phyloP scores from a whole-genome alignment of 225 moss, liverwort and hornwort species.

The Polytrichum formosum region DNA sequence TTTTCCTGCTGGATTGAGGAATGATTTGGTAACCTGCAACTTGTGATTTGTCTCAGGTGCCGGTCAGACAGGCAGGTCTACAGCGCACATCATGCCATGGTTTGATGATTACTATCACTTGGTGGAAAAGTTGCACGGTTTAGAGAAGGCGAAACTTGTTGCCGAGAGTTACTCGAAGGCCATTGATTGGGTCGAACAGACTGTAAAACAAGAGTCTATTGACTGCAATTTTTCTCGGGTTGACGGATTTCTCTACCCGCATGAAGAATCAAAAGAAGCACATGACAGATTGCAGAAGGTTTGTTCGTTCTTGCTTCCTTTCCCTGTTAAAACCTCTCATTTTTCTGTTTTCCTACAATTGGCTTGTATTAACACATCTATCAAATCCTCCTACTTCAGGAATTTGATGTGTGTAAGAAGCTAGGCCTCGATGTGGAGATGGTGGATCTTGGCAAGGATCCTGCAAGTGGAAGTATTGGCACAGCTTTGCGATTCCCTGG shows the following conservation, averaged over 20 bases:
- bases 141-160: conserved; percentile 25
- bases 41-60: conserved; percentile 17
- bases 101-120: conserved; percentile 48
- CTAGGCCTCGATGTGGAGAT: conserved; percentile 38
- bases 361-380: not conserved
- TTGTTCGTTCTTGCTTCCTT: not conserved
- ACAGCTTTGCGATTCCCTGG: conserved; percentile 34
- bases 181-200: conserved; percentile 42
- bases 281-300: conserved; percentile 16
- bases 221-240: conserved; percentile 34
- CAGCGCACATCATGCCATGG: conserved; percentile 58
- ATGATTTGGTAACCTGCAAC: not conserved
- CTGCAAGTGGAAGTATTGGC: too few species aligned
- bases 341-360: not conserved
- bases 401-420: conserved; percentile 33
- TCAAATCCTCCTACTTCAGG: conserved; percentile 17
- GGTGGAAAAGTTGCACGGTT: conserved; percentile 37
- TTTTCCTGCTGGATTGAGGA: not conserved
- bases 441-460: conserved; percentile 26
- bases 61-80: conserved; percentile 36
- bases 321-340: not conserved
- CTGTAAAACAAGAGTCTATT: conserved; percentile 29
- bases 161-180: conserved; percentile 31
- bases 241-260: conserved; percentile 32
- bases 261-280: conserved; percentile 24